Evolutionary conservation across 805 yeast species (phyloP), one percentile per base, ranked within the genome.

Genomic region (Metschnikowia borealis): DNA sequence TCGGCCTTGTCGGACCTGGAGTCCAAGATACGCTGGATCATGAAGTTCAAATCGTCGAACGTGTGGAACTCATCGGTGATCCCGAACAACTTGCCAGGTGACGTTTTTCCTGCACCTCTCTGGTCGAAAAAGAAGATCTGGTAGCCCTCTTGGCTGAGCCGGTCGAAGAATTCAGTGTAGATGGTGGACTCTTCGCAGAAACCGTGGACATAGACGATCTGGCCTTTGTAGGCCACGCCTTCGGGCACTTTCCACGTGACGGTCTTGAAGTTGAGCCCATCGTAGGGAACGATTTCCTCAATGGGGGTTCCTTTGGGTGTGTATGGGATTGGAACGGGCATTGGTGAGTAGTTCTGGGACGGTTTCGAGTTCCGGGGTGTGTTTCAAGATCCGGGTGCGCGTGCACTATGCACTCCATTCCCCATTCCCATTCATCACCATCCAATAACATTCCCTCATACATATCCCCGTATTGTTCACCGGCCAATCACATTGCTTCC

Each of bases 91-190:
- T 75, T 73, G 23, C 81, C 82, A 1, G 78, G 75, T 1, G 82
- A 75, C 0, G 91, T 85, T 47, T 70, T 75, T 2, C 91, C 91
- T 7, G 89, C 80, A 0, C 94, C 95, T 61, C 91, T 72, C 65
- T 86, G 92, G 63, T 83, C 89, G 64, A 80, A 87, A 60, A 79
- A 79, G 62, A 83, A 85, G 0, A 79, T 71, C 58, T 86, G 90
- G 62, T 77, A 84, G 0, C 92, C 91, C 18, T 56, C 51, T 20
- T 61, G 59, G 2, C 78, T 68, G 49, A 85, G 62, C 3, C 70
- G 67, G 57, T 87, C 90, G 61, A 79, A 77, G 29, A 79, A 59
- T 46, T 79, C 77, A 34, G 71, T 65, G 59, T 83, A 84, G 1
- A 80, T 48, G 17, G 63, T 59, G 10, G 80, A 71, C 49, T 73